Evolutionary conservation across 2,329 filamentous ascomycete genomes (phyloP).

Genomic region (Hymenoscyphus scutula): DNA sequence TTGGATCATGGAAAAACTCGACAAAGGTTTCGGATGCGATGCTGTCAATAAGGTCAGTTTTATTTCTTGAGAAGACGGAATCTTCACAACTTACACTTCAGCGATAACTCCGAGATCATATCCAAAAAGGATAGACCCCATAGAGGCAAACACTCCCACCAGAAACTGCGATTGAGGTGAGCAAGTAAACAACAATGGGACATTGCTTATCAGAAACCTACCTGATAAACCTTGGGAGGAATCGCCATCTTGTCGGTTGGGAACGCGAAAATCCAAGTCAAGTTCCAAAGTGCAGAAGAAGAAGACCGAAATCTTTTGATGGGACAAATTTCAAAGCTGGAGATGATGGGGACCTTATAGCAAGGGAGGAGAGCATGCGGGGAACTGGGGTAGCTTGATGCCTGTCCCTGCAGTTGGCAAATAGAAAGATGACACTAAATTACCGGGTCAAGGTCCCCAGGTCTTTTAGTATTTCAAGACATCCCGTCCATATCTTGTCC

Average conservation of each 20-base stretch:
- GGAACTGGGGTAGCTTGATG: slow-evolving; percentile 7
- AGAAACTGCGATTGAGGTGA: slow-evolving; percentile 32
- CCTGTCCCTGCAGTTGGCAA: background rate
- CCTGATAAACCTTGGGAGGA: slow-evolving; percentile 38
- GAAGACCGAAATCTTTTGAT: background rate
- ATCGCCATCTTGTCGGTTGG: slow-evolving; percentile 28
- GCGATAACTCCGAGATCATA: slow-evolving; percentile 56
- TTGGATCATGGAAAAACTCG: slow-evolving; percentile 39
- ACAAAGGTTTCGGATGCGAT: slow-evolving; percentile 49
- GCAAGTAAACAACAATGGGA: background rate
- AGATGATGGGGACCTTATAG: slow-evolving; percentile 2
- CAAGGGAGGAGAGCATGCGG: background rate
- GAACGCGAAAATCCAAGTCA: background rate
- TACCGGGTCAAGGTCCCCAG: background rate
- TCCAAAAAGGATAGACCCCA: slow-evolving; percentile 54
- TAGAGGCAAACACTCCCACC: slow-evolving; percentile 49
- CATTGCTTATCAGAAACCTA: slow-evolving; percentile 8
- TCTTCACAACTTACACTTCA: slow-evolving; percentile 15
- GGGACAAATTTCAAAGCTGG: background rate
- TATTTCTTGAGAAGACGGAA: background rate
- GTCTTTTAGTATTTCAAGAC: background rate
- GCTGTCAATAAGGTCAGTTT: slow-evolving; percentile 26
- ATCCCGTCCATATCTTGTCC: background rate
- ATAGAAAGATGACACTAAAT: background rate
- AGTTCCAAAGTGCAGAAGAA: background rate